Conservation (phyloP, 176 grass and related monocot species). For the Triticum monococcum region DNA sequence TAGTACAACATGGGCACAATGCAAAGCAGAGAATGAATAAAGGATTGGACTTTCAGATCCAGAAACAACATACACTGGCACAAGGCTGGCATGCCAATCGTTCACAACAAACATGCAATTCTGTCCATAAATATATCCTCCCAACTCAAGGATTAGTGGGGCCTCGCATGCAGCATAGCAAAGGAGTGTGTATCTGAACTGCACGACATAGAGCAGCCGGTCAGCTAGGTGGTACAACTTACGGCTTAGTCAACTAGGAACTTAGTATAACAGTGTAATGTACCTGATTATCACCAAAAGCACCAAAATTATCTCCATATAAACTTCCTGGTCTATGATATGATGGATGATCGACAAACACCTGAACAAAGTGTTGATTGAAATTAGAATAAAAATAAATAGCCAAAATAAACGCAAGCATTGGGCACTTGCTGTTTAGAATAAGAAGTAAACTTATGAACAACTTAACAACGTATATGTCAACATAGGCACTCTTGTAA, state of each 20-base stretch:
- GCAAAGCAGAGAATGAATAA: background rate
- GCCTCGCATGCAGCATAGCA: constrained; percentile 91
- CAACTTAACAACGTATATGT: background rate
- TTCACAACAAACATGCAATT: constrained; percentile 91
- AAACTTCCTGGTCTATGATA: constrained; percentile 91
- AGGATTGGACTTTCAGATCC: constrained; percentile 11
- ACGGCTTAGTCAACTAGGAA: background rate
- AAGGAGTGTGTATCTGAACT: constrained; percentile 95
- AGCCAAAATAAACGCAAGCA: background rate
- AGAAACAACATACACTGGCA: constrained; percentile 70
- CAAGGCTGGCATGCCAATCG: constrained; percentile 99
- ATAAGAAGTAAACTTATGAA: background rate
- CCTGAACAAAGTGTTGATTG: constrained; percentile 39
- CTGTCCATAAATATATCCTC: constrained; percentile 90
- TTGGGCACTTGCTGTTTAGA: background rate
- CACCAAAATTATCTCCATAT: constrained; percentile 83
- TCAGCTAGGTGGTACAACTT: constrained; percentile 4
- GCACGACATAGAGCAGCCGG: constrained; percentile 37
- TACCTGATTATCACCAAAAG: constrained; percentile 98
- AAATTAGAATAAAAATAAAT: constrained; percentile 9
- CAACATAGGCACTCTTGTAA: background rate
- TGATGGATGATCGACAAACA: constrained; percentile 86
- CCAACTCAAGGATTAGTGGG: constrained; percentile 88
- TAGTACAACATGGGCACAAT: background rate
- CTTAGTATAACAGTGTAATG: constrained; percentile 3